Conservation (phyloP, 495 filamentous ascomycete genomes). For the Lepraria neglecta region DNA sequence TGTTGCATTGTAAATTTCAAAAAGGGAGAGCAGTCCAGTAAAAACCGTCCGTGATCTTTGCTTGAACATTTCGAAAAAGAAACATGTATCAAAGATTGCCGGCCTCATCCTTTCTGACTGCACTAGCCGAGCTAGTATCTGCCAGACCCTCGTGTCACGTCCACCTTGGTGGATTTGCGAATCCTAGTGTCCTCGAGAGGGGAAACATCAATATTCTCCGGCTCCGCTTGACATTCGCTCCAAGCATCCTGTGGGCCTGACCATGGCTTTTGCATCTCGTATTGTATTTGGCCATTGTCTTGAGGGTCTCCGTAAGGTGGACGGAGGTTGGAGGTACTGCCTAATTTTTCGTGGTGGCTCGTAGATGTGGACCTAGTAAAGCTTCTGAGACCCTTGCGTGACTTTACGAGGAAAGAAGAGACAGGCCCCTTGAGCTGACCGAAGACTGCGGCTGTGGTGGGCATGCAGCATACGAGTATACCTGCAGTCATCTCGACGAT, state of each 20-base stretch:
- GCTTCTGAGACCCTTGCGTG: not conserved
- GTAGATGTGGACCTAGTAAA: not conserved
- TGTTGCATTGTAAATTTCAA: no score
- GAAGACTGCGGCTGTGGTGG: slow-evolving; percentile 20
- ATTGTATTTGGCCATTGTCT: not conserved
- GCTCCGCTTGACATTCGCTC: not conserved
- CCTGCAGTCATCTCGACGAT: slow-evolving; percentile 25
- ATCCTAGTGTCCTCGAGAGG: not conserved
- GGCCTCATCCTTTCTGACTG: not conserved
- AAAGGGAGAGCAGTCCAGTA: no score
- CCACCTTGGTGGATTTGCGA: not conserved
- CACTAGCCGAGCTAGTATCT: not conserved
- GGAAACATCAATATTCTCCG: not conserved
- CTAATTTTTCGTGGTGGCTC: not conserved
- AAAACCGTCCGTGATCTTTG: no score
- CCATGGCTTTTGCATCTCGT: not conserved
- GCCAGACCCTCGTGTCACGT: not conserved
- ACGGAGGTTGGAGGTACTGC: not conserved
- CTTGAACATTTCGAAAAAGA: no score
- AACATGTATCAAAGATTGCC: no score
- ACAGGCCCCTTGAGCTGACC: slow-evolving; percentile 10
- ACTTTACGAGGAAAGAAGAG: not conserved
- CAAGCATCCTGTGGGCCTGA: not conserved
- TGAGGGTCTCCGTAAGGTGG: not conserved
- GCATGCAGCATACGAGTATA: slow-evolving; percentile 26